These are phyloP conservation scores for Trichoderma polysporum DNA, from an alignment of 2,329 filamentous ascomycete species.

Conservation along the genomic window DNA sequence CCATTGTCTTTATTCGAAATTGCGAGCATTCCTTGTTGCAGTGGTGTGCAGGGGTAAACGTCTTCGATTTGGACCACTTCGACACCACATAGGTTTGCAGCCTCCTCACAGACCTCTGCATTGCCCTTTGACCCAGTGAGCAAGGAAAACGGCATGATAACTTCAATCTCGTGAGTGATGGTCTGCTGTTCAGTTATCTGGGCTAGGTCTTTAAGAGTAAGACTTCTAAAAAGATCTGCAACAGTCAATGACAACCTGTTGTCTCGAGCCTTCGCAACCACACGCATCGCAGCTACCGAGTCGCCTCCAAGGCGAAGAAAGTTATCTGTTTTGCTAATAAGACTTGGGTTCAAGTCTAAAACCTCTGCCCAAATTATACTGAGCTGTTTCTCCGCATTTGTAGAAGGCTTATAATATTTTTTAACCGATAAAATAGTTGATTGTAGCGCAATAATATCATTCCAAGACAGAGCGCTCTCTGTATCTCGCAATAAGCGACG, in stretches of 20 bases:
- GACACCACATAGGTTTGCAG: not conserved
- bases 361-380: not conserved
- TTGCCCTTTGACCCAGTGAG: not conserved
- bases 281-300: slow-evolving; percentile 8
- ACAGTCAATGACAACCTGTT: not conserved
- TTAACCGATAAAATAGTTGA: not conserved
- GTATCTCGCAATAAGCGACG: not conserved
- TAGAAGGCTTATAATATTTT: not conserved
- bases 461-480: not conserved
- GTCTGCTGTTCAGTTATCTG: not conserved
- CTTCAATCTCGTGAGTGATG: not conserved
- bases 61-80: not conserved
- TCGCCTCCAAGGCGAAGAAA: slow-evolving; percentile 6
- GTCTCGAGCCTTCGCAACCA: slow-evolving; percentile 4
- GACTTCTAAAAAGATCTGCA: slow-evolving; percentile 1
- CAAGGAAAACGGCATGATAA: not conserved
- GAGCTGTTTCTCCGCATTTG: not conserved
- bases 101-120: not conserved
- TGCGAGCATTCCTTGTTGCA: slow-evolving; percentile 15
- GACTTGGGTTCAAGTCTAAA: not conserved
- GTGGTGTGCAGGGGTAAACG: slow-evolving; percentile 10
- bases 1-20: not conserved
- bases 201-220: not conserved
- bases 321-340: not conserved
- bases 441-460: not conserved